Evolutionary conservation across 805 yeast species (phyloP).

Genomic region (Blastobotrys attinorum): DNA sequence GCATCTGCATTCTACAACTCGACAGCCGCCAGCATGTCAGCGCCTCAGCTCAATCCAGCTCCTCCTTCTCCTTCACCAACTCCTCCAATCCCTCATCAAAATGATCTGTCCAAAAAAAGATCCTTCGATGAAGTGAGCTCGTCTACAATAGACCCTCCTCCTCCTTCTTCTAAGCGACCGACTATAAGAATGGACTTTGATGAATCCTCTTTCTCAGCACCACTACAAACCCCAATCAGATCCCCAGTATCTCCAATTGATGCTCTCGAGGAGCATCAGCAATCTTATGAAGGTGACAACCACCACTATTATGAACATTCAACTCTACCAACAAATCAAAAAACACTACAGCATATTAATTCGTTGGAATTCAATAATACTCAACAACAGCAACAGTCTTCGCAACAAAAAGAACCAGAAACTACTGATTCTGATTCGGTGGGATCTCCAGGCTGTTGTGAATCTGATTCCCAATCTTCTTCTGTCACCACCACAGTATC

Average conservation of each 20-base stretch:
- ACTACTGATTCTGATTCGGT: not conserved
- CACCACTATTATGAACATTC: not conserved
- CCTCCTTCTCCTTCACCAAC: slow-evolving; percentile 1
- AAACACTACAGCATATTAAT: not conserved
- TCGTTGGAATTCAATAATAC: not conserved
- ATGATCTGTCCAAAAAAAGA: not conserved
- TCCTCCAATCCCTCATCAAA: not conserved
- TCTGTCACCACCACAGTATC: not conserved
- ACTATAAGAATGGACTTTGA: no score
- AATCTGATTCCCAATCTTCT: not conserved
- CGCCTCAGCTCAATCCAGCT: not conserved
- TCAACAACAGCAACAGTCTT: not conserved
- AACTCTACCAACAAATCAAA: not conserved
- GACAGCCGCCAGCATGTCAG: not conserved
- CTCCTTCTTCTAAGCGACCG: no score
- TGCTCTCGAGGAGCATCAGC: not conserved
- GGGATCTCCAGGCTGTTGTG: not conserved
- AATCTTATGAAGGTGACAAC: not conserved
- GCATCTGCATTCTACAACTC: not conserved
- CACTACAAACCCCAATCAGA: no score
- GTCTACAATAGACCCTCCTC: no score
- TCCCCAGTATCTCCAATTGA: slow-evolving; percentile 2
- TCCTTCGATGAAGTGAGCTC: not conserved
- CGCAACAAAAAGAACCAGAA: not conserved
- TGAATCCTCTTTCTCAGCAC: no score